Conservation (phyloP, 495 filamentous ascomycete species). For the Daldinia decipiens region DNA sequence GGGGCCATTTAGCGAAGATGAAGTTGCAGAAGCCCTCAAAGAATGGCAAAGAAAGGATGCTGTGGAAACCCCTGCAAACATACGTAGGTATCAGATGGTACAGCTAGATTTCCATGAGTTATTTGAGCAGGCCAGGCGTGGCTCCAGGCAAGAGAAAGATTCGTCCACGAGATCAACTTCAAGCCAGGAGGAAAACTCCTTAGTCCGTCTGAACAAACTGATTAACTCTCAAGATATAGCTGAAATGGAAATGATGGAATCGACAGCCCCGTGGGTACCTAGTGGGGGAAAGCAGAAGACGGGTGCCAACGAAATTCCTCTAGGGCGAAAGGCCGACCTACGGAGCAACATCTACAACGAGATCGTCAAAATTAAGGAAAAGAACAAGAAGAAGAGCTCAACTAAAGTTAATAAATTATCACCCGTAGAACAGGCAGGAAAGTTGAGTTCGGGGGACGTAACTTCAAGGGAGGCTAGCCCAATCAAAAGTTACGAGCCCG, state of each 20-base stretch:
- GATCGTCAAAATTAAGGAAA: not conserved
- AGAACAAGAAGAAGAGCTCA: conserved; percentile 1
- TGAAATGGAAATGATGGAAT: not conserved
- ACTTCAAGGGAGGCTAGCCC: not conserved
- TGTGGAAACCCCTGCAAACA: conserved; percentile 29
- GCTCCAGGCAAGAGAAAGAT: not conserved
- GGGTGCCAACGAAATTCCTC: conserved; percentile 24
- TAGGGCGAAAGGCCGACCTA: not conserved
- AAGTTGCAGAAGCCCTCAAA: conserved; percentile 41
- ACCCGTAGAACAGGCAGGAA: not conserved
- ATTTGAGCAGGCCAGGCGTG: conserved; percentile 2
- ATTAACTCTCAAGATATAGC: not conserved
- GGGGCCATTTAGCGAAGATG: conserved; percentile 18
- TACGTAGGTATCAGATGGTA: conserved; percentile 44
- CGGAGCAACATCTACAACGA: conserved; percentile 14
- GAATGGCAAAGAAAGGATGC: conserved; percentile 44
- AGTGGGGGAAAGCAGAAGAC: conserved; percentile 10
- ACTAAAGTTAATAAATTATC: not conserved
- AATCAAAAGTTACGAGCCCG: not conserved
- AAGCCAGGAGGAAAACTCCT: not conserved
- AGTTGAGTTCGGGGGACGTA: not conserved
- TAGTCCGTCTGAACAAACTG: not conserved
- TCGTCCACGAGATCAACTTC: not conserved
- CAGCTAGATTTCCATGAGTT: conserved; percentile 37
- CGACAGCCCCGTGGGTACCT: not conserved